These are phyloP conservation scores for Fusarium xyrophilum DNA, from an alignment of 2,329 filamentous ascomycete species.

Conservation along the genomic window DNA sequence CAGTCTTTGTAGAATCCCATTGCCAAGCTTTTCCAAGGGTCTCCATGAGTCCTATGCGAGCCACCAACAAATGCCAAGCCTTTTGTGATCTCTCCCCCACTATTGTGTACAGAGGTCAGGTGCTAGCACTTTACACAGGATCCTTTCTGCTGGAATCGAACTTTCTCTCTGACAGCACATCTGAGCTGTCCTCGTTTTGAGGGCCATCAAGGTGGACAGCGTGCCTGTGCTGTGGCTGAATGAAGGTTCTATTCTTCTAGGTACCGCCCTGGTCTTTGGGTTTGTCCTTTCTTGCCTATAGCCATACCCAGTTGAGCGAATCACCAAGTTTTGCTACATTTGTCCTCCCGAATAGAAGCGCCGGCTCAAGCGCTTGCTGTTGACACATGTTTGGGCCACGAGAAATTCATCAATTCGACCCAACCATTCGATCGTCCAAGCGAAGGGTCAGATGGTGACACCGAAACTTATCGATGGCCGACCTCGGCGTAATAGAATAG, in stretches of 20 bases:
- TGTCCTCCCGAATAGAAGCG: not conserved
- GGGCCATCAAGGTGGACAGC: not conserved
- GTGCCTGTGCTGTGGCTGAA: not conserved
- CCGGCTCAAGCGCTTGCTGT: no score
- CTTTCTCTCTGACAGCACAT: not conserved
- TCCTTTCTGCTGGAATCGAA: not conserved
- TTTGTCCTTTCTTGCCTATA: not conserved
- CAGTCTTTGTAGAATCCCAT: conserved; percentile 12
- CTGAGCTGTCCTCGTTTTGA: not conserved
- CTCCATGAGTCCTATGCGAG: not conserved
- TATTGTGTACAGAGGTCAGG: not conserved
- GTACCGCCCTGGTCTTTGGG: not conserved
- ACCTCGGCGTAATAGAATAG: not conserved
- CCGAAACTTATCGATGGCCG: not conserved
- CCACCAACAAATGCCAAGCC: not conserved
- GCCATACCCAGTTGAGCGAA: not conserved
- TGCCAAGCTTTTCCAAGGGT: conserved; percentile 3
- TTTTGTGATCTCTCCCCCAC: not conserved
- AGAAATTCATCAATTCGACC: not conserved
- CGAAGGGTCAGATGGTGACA: not conserved
- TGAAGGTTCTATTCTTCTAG: not conserved
- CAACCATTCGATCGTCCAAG: not conserved
- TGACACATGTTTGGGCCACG: not conserved
- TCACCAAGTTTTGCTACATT: not conserved
- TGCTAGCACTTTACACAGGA: not conserved